Evolutionary conservation across 495 filamentous ascomycete genomes (phyloP).

Genomic region (Trichoderma orchidacearum): DNA sequence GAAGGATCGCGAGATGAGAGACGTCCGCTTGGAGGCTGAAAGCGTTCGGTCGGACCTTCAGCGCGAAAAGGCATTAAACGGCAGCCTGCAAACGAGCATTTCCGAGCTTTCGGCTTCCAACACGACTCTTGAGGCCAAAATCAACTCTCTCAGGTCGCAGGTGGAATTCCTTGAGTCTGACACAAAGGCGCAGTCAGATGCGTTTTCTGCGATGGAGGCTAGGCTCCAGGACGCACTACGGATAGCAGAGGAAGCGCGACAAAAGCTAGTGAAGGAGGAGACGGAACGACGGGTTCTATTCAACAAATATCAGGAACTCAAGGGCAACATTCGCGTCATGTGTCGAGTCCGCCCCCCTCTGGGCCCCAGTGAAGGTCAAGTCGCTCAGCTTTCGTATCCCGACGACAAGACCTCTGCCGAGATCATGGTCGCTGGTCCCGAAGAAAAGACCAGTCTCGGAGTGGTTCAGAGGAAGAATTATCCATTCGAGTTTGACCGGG

Average conservation of each 20-base stretch:
- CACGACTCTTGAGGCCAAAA: slow-evolving; percentile 56
- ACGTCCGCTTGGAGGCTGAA: slow-evolving; percentile 38
- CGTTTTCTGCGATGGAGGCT: slow-evolving; percentile 62
- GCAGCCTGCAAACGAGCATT: slow-evolving; percentile 35
- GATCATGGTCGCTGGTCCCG: slow-evolving; percentile 67
- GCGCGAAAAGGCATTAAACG: slow-evolving; percentile 42
- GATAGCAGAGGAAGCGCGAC: slow-evolving; percentile 52
- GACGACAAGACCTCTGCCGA: slow-evolving; percentile 74
- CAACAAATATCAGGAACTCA: slow-evolving; percentile 97
- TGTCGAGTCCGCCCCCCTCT: slow-evolving; percentile 85
- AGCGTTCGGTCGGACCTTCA: slow-evolving; percentile 44
- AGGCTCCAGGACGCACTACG: slow-evolving; percentile 63
- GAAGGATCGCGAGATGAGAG: slow-evolving; percentile 46
- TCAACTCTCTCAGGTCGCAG: slow-evolving; percentile 58
- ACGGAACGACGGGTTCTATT: slow-evolving; percentile 83
- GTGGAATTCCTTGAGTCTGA: slow-evolving; percentile 83
- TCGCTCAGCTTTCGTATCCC: slow-evolving; percentile 61
- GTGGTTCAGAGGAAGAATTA: slow-evolving; percentile 59
- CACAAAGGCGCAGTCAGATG: slow-evolving; percentile 68
- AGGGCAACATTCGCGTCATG: slow-evolving; percentile 97
- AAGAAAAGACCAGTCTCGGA: slow-evolving; percentile 75
- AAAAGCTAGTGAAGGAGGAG: slow-evolving; percentile 83
- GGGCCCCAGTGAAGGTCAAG: slow-evolving; percentile 38
- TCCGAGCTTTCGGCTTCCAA: slow-evolving; percentile 48
- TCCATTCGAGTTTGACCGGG: slow-evolving; percentile 84